Evolutionary conservation across 441 rosid species (phyloP).

Genomic region (Mallotus repandus): DNA sequence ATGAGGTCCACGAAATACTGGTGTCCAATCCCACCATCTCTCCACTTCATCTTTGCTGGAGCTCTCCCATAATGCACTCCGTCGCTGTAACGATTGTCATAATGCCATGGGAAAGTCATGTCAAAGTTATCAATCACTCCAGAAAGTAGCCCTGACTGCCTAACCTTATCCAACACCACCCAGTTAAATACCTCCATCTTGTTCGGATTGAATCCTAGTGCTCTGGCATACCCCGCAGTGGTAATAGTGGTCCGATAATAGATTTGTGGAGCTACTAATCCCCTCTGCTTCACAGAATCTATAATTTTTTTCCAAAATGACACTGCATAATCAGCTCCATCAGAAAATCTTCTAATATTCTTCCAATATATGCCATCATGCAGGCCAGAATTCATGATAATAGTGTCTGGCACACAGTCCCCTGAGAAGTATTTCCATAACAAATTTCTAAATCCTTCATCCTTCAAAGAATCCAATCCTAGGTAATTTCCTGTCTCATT

Average conservation of each 20-base stretch:
- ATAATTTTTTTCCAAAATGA: slow-evolving; percentile 72
- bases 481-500: slow-evolving; percentile 79
- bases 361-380: slow-evolving; percentile 83
- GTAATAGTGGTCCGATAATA: slow-evolving; percentile 78
- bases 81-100: slow-evolving; percentile 80
- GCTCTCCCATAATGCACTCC: slow-evolving; percentile 96
- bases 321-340: slow-evolving; percentile 66
- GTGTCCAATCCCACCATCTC: slow-evolving; percentile 93
- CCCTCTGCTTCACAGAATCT: slow-evolving; percentile 55
- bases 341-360: slow-evolving; percentile 48
- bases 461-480: slow-evolving; percentile 74
- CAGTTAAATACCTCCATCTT: slow-evolving; percentile 90
- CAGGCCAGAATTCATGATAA: slow-evolving; percentile 86
- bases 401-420: slow-evolving; percentile 63
- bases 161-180: slow-evolving; percentile 68
- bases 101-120: slow-evolving; percentile 95
- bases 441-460: slow-evolving; percentile 61
- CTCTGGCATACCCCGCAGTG: slow-evolving; percentile 83
- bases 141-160: slow-evolving; percentile 53
- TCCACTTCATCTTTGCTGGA: slow-evolving; percentile 80
- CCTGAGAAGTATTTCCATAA: slow-evolving; percentile 69
- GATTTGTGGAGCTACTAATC: slow-evolving; percentile 57
- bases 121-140: slow-evolving; percentile 86
- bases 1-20: slow-evolving; percentile 95
- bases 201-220: slow-evolving; percentile 71